phyloP scores from a whole-genome alignment of 2,329 filamentous ascomycete genomes.

The Curvularia lunata region DNA sequence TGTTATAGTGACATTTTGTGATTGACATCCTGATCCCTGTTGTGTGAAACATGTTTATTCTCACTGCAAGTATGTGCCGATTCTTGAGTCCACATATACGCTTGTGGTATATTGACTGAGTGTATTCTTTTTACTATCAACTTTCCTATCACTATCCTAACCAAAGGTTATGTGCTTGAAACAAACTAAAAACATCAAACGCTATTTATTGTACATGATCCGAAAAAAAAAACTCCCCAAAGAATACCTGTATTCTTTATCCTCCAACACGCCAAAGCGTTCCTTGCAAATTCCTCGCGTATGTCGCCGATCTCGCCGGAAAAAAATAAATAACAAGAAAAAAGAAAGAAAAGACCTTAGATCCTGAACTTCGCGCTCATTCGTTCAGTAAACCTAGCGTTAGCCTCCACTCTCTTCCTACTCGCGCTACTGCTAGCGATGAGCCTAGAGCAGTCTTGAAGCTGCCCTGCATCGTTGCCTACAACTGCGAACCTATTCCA shows the following conservation, averaged over 20 bases:
- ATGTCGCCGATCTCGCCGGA: background rate
- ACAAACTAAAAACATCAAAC: background rate
- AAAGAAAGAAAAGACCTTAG: background rate
- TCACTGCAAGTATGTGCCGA: background rate
- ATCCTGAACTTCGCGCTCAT: background rate
- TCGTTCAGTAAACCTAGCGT: background rate
- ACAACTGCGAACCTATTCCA: slow-evolving; percentile 32
- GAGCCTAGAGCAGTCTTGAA: slow-evolving; percentile 33
- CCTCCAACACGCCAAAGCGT: too few species aligned
- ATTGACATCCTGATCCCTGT: background rate
- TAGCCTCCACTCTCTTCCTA: slow-evolving; percentile 3
- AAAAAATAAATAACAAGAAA: background rate
- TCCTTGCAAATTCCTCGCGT: too few species aligned
- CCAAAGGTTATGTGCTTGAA: background rate
- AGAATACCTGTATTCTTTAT: too few species aligned
- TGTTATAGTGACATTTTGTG: background rate
- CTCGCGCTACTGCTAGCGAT: slow-evolving; percentile 13
- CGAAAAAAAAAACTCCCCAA: background rate
- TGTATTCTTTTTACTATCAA: background rate
- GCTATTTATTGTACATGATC: background rate
- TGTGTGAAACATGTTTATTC: background rate
- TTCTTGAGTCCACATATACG: too few species aligned
- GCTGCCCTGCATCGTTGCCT: slow-evolving; percentile 27
- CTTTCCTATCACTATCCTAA: background rate
- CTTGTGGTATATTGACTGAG: background rate